A percentile compares a stretch with the other conserved stretches of the same genome.
phyloP scores from a whole-genome alignment of 2,329 filamentous ascomycete genomes.

The Ophiocordyceps camponoti-floridani region DNA sequence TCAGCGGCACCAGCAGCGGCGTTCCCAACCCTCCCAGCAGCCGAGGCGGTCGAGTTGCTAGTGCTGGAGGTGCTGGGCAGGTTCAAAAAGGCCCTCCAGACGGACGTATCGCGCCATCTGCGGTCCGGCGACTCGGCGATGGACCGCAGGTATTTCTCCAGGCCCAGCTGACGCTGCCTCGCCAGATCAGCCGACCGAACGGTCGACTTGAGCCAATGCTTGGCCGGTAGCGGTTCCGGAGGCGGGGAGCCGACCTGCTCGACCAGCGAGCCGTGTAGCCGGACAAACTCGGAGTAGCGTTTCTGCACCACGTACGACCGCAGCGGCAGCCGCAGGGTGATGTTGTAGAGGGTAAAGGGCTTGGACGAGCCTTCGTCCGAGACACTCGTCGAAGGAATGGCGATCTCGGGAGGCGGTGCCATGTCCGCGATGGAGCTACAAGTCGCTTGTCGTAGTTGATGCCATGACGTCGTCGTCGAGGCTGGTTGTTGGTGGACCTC shows the following conservation, averaged over 20 bases:
- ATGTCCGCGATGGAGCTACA: slow-evolving; percentile 17
- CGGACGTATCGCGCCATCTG: slow-evolving; percentile 55
- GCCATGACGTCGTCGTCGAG: not conserved
- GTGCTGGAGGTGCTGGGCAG: slow-evolving; percentile 34
- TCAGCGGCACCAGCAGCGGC: slow-evolving; percentile 27
- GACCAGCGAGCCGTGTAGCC: slow-evolving; percentile 45
- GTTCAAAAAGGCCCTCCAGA: slow-evolving; percentile 58
- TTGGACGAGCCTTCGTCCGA: slow-evolving; percentile 35
- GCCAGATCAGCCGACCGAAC: slow-evolving; percentile 51
- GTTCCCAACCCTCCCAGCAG: slow-evolving; percentile 23
- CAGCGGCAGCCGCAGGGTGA: slow-evolving; percentile 58
- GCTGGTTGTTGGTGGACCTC: not conserved
- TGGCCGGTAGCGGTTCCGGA: slow-evolving; percentile 49
- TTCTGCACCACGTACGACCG: slow-evolving; percentile 61
- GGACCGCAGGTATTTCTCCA: slow-evolving; percentile 54
- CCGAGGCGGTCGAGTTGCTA: slow-evolving; percentile 27
- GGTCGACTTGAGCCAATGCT: slow-evolving; percentile 63
- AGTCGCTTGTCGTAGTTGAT: not conserved
- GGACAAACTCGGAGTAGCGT: slow-evolving; percentile 64
- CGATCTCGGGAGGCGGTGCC: slow-evolving; percentile 49
- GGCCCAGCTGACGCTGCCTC: slow-evolving; percentile 46
- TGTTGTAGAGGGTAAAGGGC: slow-evolving; percentile 61
- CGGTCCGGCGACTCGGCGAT: slow-evolving; percentile 59
- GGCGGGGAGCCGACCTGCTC: slow-evolving; percentile 43
- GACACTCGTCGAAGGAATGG: slow-evolving; percentile 46